Evolutionary conservation across 139 green algal genomes (phyloP).

Genomic region (Micromonas pusilla): DNA sequence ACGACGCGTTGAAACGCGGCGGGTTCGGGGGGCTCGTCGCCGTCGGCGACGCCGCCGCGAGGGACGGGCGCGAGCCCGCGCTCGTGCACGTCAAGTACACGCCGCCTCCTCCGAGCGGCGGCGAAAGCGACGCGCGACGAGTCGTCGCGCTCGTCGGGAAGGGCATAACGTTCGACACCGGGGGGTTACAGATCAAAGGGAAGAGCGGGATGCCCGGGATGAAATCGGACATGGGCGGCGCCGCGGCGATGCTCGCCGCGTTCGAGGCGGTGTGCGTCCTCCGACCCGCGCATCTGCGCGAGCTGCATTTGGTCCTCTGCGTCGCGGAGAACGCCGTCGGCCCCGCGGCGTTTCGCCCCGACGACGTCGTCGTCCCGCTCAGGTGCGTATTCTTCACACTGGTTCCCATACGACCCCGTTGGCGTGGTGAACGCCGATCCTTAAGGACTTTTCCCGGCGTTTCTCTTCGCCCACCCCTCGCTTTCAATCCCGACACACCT

Average conservation of each 20-base stretch:
- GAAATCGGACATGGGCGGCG: constrained; percentile 41
- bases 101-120: background rate
- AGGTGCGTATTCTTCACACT: too few relatives aligned
- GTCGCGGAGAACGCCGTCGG: constrained; percentile 96
- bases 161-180: constrained; percentile 39
- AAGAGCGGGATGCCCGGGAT: constrained; percentile 29
- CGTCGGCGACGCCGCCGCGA: background rate
- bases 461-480: too few relatives aligned
- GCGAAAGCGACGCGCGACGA: background rate
- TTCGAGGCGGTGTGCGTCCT: constrained; percentile 28
- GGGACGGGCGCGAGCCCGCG: constrained; percentile 19
- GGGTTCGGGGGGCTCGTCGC: constrained; percentile 1
- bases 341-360: constrained; percentile 70
- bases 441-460: too few relatives aligned
- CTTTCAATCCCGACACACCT: too few relatives aligned
- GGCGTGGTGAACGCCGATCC: too few relatives aligned
- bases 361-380: constrained; percentile 87
- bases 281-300: background rate
- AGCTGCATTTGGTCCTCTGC: constrained; percentile 89
- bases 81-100: constrained; percentile 23
- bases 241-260: constrained; percentile 39
- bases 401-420: too few relatives aligned
- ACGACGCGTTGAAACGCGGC: background rate
- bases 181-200: constrained; percentile 32
- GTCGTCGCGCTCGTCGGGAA: constrained; percentile 33